Conservation (phyloP, 2,329 filamentous ascomycete genomes). For the Beauveria caledonica region DNA sequence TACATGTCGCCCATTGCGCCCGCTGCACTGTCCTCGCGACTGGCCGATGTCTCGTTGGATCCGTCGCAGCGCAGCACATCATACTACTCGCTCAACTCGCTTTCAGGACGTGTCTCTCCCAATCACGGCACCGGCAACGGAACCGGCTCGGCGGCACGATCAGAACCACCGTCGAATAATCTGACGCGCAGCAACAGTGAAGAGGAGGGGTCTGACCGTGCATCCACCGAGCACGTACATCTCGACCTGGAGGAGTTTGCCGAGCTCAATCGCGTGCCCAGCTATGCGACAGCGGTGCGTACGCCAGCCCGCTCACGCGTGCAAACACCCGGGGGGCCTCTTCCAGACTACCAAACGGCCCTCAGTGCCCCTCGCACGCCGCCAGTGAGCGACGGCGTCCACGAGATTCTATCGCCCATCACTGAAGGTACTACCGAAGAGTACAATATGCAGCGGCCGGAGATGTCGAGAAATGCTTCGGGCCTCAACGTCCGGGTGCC, state of each 20-base stretch:
- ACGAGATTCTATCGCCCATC: slow-evolving; percentile 25
- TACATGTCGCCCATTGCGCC: slow-evolving; percentile 30
- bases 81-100: slow-evolving; percentile 35
- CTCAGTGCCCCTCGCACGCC: slow-evolving; percentile 45
- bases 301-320: slow-evolving; percentile 49
- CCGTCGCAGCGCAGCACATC: slow-evolving; percentile 37
- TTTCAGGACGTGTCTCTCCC: slow-evolving; percentile 37
- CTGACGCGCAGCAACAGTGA: slow-evolving; percentile 47
- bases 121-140: slow-evolving; percentile 22
- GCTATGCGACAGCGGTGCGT: slow-evolving; percentile 66
- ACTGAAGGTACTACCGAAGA: slow-evolving; percentile 20
- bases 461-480: slow-evolving; percentile 6
- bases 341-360: slow-evolving; percentile 62
- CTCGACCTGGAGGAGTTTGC: slow-evolving; percentile 52
- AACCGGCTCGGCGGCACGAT: slow-evolving; percentile 22
- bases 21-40: slow-evolving; percentile 51
- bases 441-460: neutral
- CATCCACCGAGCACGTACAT: slow-evolving; percentile 50
- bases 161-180: slow-evolving; percentile 33
- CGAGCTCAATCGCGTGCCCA: slow-evolving; percentile 65
- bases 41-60: slow-evolving; percentile 61
- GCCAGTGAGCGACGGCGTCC: slow-evolving; percentile 25
- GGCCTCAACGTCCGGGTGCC: neutral
- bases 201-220: slow-evolving; percentile 42
- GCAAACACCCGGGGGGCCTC: slow-evolving; percentile 37